phyloP scores from a whole-genome alignment of 148 eudicot species.

The Vaccinium darrowii region DNA sequence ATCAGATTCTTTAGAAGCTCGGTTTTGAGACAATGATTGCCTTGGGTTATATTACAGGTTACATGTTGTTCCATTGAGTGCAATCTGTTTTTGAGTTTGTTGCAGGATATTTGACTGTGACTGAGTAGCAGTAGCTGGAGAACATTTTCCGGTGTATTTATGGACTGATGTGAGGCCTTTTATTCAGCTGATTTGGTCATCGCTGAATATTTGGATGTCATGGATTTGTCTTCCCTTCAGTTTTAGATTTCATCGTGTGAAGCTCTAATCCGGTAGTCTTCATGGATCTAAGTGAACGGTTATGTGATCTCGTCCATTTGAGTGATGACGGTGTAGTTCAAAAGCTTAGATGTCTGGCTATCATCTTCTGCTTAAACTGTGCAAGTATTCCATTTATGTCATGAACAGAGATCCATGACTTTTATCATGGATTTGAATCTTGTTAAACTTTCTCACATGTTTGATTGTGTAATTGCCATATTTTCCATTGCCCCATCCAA shows the following conservation, averaged over 20 bases:
- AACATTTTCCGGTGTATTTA: not conserved
- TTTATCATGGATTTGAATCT: too few species aligned
- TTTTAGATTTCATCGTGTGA: not conserved
- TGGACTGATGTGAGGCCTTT: not conserved
- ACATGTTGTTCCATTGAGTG: not conserved
- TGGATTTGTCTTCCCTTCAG: not conserved
- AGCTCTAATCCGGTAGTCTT: not conserved
- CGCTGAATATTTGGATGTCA: not conserved
- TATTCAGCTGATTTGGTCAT: not conserved
- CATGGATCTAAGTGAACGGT: not conserved
- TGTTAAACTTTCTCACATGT: too few species aligned
- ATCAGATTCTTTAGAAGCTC: not conserved
- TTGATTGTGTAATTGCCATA: too few species aligned
- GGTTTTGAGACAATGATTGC: not conserved
- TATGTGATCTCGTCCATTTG: not conserved
- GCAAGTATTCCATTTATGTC: too few species aligned
- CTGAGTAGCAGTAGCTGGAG: not conserved
- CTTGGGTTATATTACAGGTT: not conserved
- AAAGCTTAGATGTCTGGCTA: too few species aligned
- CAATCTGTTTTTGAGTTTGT: not conserved
- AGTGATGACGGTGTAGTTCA: not conserved
- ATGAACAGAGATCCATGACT: too few species aligned
- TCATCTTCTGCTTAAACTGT: too few species aligned
- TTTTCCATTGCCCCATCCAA: too few species aligned
- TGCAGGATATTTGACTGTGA: not conserved